Evolutionary conservation across 2,329 filamentous ascomycete species (phyloP).

Genomic region (Bipolaris bicolor): DNA sequence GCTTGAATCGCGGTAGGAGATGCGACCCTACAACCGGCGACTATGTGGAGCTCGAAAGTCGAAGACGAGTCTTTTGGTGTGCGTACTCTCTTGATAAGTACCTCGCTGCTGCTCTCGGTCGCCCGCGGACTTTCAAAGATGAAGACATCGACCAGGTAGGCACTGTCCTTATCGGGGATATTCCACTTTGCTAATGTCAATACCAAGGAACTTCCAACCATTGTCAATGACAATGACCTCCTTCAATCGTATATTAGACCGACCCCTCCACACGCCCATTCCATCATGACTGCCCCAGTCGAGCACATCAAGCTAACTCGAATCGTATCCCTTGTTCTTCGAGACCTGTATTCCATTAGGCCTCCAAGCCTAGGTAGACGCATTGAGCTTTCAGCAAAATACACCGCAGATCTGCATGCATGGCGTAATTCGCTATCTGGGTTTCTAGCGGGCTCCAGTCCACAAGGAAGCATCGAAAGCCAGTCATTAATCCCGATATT

Average conservation of each 20-base stretch:
- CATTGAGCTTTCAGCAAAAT: slow-evolving; percentile 50
- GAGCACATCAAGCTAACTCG: slow-evolving; percentile 55
- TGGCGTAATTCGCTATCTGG: slow-evolving; percentile 57
- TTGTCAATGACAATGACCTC: slow-evolving; percentile 46
- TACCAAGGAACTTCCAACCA: slow-evolving; percentile 43
- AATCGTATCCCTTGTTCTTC: slow-evolving; percentile 54
- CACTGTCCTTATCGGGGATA: not conserved
- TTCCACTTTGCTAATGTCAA: not conserved
- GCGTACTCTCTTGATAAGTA: slow-evolving; percentile 69
- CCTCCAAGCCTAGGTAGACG: slow-evolving; percentile 42
- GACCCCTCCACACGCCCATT: slow-evolving; percentile 37
- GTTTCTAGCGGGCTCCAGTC: slow-evolving; percentile 52
- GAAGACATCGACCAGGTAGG: slow-evolving; percentile 68
- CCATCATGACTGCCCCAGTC: slow-evolving; percentile 54
- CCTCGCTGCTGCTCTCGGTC: slow-evolving; percentile 66
- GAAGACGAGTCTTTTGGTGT: slow-evolving; percentile 67
- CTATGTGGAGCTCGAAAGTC: slow-evolving; percentile 59
- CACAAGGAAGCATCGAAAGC: slow-evolving; percentile 45
- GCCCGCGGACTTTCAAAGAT: slow-evolving; percentile 66
- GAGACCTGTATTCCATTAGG: slow-evolving; percentile 53
- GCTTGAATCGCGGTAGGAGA: slow-evolving; percentile 51
- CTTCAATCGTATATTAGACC: slow-evolving; percentile 36
- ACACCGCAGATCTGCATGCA: slow-evolving; percentile 51
- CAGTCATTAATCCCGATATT: slow-evolving; percentile 57
- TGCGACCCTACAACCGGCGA: slow-evolving; percentile 45